Percentiles rank a stretch among this genome's conserved stretches.
phyloP scores from a whole-genome alignment of 1,139 yeast genomes.

The Pichia sp. region DNA sequence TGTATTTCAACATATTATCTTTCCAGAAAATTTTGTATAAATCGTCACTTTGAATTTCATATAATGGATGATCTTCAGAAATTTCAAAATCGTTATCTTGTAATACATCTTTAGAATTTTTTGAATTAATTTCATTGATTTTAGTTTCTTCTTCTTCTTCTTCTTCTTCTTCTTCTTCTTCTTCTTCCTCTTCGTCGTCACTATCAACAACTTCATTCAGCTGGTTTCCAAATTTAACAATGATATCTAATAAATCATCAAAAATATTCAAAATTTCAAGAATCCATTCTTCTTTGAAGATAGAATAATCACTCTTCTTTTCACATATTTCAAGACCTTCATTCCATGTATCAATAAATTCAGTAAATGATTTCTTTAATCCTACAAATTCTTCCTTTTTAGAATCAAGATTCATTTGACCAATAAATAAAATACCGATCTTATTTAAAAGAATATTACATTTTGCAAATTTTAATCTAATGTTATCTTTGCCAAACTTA shows the following conservation, averaged over 20 bases:
- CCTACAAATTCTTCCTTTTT: constrained; percentile 36
- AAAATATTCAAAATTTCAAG: constrained; percentile 25
- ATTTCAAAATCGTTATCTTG: constrained; percentile 32
- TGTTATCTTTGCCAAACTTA: constrained; percentile 31
- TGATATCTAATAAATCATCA: constrained; percentile 61
- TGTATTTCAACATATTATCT: constrained; percentile 42
- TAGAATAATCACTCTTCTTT: constrained; percentile 17
- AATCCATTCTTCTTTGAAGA: constrained; percentile 23
- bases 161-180: constrained; percentile 33
- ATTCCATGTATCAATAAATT: constrained; percentile 12
- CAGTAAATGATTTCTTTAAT: constrained; percentile 28
- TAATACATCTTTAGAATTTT: constrained; percentile 22
- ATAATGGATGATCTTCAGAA: constrained; percentile 49
- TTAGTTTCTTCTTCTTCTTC: constrained; percentile 32
- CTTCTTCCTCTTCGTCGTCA: constrained; percentile 38
- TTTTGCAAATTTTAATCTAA: constrained; percentile 37
- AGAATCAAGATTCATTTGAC: constrained; percentile 41
- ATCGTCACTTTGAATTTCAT: constrained; percentile 31
- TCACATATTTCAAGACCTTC: constrained; percentile 32
- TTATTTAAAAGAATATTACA: constrained; percentile 51
- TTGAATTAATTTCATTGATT: constrained; percentile 30
- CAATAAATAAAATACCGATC: constrained; percentile 52
- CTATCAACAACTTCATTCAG: constrained; percentile 47
- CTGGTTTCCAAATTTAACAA: constrained; percentile 56
- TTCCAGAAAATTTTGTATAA: constrained; percentile 52